These are phyloP conservation scores for Fagus crenata DNA, from an alignment of 306 rosid species.

Conservation along the genomic window DNA sequence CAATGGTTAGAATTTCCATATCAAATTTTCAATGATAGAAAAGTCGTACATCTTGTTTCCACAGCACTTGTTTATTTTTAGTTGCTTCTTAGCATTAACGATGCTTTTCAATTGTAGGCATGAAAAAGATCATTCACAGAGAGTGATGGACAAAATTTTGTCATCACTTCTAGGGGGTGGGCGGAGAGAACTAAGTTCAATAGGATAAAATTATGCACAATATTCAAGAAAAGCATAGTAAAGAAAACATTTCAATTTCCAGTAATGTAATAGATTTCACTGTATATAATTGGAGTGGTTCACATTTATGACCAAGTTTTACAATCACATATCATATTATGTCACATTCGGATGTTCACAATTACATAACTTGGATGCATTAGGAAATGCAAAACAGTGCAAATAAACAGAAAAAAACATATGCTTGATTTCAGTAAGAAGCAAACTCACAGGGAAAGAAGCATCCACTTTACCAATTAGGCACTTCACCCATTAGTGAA, in stretches of 20 bases:
- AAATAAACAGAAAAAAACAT: background rate
- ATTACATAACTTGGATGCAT: background rate
- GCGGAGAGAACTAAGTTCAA: background rate
- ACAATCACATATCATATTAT: background rate
- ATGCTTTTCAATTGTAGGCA: background rate
- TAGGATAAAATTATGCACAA: background rate
- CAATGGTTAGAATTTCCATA: background rate
- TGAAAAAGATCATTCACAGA: background rate
- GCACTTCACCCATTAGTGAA: constrained; percentile 6
- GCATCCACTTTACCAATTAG: background rate
- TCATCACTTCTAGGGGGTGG: background rate
- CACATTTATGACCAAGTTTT: constrained; percentile 1
- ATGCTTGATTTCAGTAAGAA: constrained; percentile 1
- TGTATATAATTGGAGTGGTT: background rate
- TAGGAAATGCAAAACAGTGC: background rate
- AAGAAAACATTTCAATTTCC: background rate
- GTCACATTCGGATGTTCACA: background rate
- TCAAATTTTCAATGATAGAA: background rate
- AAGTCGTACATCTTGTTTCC: background rate
- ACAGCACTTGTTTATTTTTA: background rate
- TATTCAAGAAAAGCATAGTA: background rate
- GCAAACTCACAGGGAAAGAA: background rate
- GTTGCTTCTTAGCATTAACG: background rate
- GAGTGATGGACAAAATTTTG: background rate
- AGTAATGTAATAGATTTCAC: background rate